Conservation (phyloP, 139 green algal genomes). For the Trebouxia sp. region DNA sequence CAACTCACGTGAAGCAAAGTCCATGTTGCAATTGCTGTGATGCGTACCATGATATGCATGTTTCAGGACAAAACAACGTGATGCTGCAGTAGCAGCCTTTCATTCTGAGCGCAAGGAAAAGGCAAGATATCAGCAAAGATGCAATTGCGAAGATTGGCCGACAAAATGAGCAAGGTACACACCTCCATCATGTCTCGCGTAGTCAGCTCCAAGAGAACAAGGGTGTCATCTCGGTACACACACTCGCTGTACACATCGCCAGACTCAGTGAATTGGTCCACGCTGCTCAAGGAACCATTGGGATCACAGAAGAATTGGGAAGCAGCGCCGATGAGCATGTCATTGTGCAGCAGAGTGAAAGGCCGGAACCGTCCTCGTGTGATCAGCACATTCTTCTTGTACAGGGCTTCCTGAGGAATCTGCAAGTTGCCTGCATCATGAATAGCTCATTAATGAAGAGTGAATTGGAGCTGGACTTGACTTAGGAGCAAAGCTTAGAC, state of each 20-base stretch:
- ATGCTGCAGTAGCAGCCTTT: too few relatives aligned
- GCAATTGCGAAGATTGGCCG: too few relatives aligned
- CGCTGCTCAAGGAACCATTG: background rate
- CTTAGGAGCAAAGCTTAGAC: background rate
- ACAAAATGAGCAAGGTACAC: background rate
- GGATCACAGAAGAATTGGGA: slow-evolving; percentile 35
- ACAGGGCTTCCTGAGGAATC: slow-evolving; percentile 42
- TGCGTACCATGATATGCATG: too few relatives aligned
- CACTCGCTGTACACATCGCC: slow-evolving; percentile 38
- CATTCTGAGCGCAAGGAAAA: too few relatives aligned
- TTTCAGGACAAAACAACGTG: too few relatives aligned
- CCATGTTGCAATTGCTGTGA: too few relatives aligned
- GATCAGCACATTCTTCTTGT: slow-evolving; percentile 61
- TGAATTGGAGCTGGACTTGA: too few relatives aligned
- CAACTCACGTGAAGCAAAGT: too few relatives aligned
- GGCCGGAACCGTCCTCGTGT: slow-evolving; percentile 53
- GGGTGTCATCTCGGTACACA: slow-evolving; percentile 53
- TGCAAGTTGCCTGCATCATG: slow-evolving; percentile 37
- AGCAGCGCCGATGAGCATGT: slow-evolving; percentile 51
- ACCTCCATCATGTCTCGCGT: slow-evolving; percentile 60
- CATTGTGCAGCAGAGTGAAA: slow-evolving; percentile 60
- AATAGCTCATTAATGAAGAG: too few relatives aligned
- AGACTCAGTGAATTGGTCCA: background rate
- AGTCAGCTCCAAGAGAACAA: slow-evolving; percentile 57
- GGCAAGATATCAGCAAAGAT: too few relatives aligned